Percentiles rank a stretch among this genome's conserved stretches.
phyloP scores from a whole-genome alignment of 2,329 filamentous ascomycete genomes.

The Arthrobotrys sinensis region DNA sequence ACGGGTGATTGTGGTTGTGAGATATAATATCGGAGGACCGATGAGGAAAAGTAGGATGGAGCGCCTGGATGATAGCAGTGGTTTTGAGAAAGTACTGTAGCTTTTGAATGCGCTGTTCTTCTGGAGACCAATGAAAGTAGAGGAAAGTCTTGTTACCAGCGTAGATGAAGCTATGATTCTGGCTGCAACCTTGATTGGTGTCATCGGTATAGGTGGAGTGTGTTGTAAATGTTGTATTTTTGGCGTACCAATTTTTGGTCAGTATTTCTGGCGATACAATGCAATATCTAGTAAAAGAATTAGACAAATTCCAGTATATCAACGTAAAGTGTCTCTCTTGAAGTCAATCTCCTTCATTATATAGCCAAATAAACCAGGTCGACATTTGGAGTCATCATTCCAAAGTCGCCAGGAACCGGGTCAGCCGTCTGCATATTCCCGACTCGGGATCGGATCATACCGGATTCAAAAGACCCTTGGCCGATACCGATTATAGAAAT shows the following conservation, averaged over 20 bases:
- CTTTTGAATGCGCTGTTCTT: neutral
- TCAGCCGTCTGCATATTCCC: constrained; percentile 30
- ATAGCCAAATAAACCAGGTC: neutral
- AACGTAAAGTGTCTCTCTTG: neutral
- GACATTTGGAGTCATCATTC: neutral
- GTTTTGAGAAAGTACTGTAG: constrained; percentile 15
- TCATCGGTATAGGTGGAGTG: neutral
- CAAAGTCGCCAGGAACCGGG: constrained; percentile 25
- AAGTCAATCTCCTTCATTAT: neutral
- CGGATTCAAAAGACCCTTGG: neutral
- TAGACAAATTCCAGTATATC: neutral
- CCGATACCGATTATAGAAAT: constrained; percentile 16
- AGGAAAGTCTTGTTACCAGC: constrained; percentile 2
- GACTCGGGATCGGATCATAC: constrained; percentile 15
- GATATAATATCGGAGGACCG: constrained; percentile 38
- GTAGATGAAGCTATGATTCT: constrained; percentile 7
- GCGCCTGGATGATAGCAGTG: constrained; percentile 17
- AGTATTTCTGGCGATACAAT: neutral
- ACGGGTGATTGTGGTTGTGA: constrained; percentile 40
- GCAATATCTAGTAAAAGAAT: neutral
- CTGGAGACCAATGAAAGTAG: neutral
- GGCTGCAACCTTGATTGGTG: neutral
- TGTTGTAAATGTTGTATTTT: constrained; percentile 44
- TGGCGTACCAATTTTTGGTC: neutral
- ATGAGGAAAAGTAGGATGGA: constrained; percentile 32